Base-by-base conservation (phyloP, 1,284 basidiomycete species). In the Takashimella koratensis region DNA sequence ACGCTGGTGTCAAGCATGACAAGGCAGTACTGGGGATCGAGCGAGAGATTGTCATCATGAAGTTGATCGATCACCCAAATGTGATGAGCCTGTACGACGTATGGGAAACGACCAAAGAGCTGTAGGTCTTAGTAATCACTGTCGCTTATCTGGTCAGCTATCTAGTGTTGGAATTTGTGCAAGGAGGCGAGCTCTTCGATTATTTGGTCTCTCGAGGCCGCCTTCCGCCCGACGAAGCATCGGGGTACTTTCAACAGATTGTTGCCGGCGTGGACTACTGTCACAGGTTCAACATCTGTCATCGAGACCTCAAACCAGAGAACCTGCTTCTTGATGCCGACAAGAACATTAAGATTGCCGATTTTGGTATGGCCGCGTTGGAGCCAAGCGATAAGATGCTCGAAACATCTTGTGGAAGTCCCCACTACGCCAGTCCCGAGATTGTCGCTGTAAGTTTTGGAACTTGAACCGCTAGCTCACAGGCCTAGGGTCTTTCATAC, bases 41-140 rank as follows among this genome's bases (percentile, higher is more conserved):
- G 74, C 83, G 93, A 59, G 95, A 98, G 76, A 97, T 98, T 56
- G 91, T 97, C 59, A 89, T 97, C 71, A 97, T 98, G 94, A 97
- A 97, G 75, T 85, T 98, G 58, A 88, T 97, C 66, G 88, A 95
- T 65, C 94, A 98, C 71, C 93, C 94, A 2, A 96, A 96, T 75
- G 84, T 97, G 65, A 83, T 94, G 80, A 85, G 85, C 46, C 82
- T 98, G 46, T 94, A 94, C 78, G 94, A 98, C 71, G 95, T 98
- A 59, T 97, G 91, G 87, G 93, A 97, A 76, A 95, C 92, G 0
- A 88, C 86, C 3, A 85, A 84, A 48, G 87, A 94, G 60, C 83
- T 97, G 63, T 95, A 84, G n/a, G n/a, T n/a, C n/a, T n/a, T n/a
- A 74, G 78, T 73, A 8, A 23, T 45, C 41, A 49, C 26, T 42